These are phyloP conservation scores for Monilinia polystroma DNA, from an alignment of 2,329 filamentous ascomycete species.

Conservation along the genomic window DNA sequence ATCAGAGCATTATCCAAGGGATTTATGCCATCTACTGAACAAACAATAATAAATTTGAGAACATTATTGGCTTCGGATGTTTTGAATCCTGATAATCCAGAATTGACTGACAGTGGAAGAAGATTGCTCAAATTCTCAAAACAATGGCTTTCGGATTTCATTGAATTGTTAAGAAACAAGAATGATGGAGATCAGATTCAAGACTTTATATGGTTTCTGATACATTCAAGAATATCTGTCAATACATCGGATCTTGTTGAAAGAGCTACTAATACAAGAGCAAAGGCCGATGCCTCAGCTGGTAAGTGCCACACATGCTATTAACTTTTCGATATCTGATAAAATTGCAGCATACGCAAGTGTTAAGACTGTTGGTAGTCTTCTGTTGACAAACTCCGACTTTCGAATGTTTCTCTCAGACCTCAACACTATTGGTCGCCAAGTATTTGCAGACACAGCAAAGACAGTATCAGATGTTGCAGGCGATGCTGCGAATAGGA, in stretches of 20 bases:
- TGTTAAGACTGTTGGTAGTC: slow-evolving; percentile 74
- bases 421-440: slow-evolving; percentile 71
- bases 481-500: slow-evolving; percentile 67
- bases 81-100: slow-evolving; percentile 70
- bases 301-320: slow-evolving; percentile 47
- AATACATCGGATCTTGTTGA: slow-evolving; percentile 63
- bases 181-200: slow-evolving; percentile 84
- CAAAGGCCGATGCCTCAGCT: slow-evolving; percentile 68
- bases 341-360: slow-evolving; percentile 67
- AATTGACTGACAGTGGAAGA: slow-evolving; percentile 75
- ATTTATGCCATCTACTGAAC: slow-evolving; percentile 90
- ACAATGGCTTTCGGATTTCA: slow-evolving; percentile 74
- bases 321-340: slow-evolving; percentile 31
- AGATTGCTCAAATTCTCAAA: slow-evolving; percentile 70
- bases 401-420: slow-evolving; percentile 86
- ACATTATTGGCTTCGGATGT: slow-evolving; percentile 75
- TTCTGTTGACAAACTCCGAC: slow-evolving; percentile 87
- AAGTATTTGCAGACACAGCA: slow-evolving; percentile 85
- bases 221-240: slow-evolving; percentile 68
- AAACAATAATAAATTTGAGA: slow-evolving; percentile 75
- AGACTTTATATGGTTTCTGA: slow-evolving; percentile 84
- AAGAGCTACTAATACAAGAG: slow-evolving; percentile 60
- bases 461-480: slow-evolving; percentile 75
- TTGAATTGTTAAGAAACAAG: slow-evolving; percentile 78
- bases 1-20: slow-evolving; percentile 75